Evolutionary conservation across 31 red algal species (phyloP), one percentile per base, ranked within the genome.

Genomic region (Bonnemaisonia californica): DNA sequence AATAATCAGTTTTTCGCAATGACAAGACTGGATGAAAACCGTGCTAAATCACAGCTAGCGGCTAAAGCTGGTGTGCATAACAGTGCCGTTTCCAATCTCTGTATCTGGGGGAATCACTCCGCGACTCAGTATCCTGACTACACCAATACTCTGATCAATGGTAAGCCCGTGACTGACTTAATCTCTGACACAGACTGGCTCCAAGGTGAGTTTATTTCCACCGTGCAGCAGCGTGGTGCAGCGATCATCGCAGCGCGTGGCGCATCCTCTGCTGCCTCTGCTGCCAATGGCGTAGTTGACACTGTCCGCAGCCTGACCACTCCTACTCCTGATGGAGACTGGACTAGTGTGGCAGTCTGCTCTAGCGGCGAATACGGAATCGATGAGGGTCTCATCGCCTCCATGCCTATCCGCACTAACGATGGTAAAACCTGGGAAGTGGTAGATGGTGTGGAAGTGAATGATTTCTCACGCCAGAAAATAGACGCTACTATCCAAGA

Each of bases 51-150:
- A 33, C 77, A 89, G 63, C 35, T 99, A 33, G 91, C 93, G 41
- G 47, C 28, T 34, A 94, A 94, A 70, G 83, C 81, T 3, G 75
- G 64, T 16, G 64, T 51, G 9, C 74, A 55, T 23, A 92, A 94
- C 23, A 62, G 54, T 19, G 90, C 94, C 58, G 76, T 99, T 1
- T 60, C 96, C 41, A 57, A 65, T 22, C 69, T 95, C 7, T 71
- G 89, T 51, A 92, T 99, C 64, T 99, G 97, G 97, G 97, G 97
- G 41, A 99, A 99, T 69, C 97, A 99, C 68, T 96, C 94, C 12
- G 55, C 66, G 37, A 96, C 93, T 7, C 97, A 99, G 80, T 99
- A 99, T 81, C 97, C 97, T 27, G 97, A 99, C 67, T 56, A 96
- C 31, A 83, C 82, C 32, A 81, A 96, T 67, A 82, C 91, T 19